phyloP scores from a whole-genome alignment of 805 yeast genomes.

The Groenewaldozyma salmanticensis region DNA sequence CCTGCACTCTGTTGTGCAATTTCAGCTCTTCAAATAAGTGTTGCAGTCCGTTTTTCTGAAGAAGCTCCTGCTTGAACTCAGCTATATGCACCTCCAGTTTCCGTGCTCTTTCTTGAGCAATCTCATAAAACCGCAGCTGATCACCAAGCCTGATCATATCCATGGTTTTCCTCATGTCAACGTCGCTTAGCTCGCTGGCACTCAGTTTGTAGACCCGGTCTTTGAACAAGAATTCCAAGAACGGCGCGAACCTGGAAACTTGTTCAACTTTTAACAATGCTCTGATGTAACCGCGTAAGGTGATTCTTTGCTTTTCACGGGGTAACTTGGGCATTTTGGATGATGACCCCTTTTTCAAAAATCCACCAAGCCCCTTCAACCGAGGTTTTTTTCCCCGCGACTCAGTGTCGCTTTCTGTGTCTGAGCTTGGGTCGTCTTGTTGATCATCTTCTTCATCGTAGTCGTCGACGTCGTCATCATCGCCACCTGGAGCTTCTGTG shows the following conservation, averaged over 20 bases:
- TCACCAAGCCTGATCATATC: constrained; percentile 53
- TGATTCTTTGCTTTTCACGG: constrained; percentile 68
- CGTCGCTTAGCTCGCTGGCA: constrained; percentile 43
- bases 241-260: constrained; percentile 41
- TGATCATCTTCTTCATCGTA: constrained; percentile 12
- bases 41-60: constrained; percentile 39
- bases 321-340: constrained; percentile 30
- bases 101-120: constrained; percentile 49
- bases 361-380: neutral
- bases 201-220: constrained; percentile 32
- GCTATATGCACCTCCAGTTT: constrained; percentile 48
- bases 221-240: constrained; percentile 44
- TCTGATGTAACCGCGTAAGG: constrained; percentile 65
- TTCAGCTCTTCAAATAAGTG: constrained; percentile 61
- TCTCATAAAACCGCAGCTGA: constrained; percentile 63
- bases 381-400: neutral
- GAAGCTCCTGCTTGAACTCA: constrained; percentile 45
- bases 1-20: constrained; percentile 37
- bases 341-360: constrained; percentile 1
- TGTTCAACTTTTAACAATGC: constrained; percentile 44
- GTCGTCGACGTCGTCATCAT: constrained; percentile 17
- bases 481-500: constrained; percentile 7
- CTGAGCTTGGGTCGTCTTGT: neutral
- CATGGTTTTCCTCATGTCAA: constrained; percentile 44
- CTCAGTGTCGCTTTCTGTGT: neutral